Conservation (phyloP, 2,329 filamentous ascomycete species). For the Spiromastix sp. region DNA sequence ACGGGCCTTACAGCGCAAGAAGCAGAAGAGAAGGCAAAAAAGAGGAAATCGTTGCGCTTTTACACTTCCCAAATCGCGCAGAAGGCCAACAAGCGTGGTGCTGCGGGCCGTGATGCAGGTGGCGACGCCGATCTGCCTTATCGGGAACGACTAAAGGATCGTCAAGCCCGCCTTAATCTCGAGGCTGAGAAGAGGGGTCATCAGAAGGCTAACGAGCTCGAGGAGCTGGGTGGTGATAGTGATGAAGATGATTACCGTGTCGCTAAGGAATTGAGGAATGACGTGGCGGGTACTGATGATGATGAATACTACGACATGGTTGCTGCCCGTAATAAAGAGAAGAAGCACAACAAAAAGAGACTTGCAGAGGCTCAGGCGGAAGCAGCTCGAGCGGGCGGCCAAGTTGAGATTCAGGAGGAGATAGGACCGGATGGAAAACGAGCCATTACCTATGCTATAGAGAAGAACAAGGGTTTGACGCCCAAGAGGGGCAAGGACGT, state of each 20-base stretch:
- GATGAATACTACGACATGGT: slow-evolving; percentile 80
- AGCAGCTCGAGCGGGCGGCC: slow-evolving; percentile 46
- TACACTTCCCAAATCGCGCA: slow-evolving; percentile 97
- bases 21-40: slow-evolving; percentile 74
- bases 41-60: slow-evolving; percentile 89
- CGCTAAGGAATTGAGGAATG: slow-evolving; percentile 39
- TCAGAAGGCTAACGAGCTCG: slow-evolving; percentile 49
- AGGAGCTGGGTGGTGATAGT: slow-evolving; percentile 60
- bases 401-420: slow-evolving; percentile 55
- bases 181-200: slow-evolving; percentile 77
- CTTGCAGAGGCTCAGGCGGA: slow-evolving; percentile 46
- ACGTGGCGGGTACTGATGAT: slow-evolving; percentile 29
- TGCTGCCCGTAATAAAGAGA: slow-evolving; percentile 44
- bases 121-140: slow-evolving; percentile 58
- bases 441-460: slow-evolving; percentile 84
- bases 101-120: slow-evolving; percentile 54
- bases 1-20: slow-evolving; percentile 65
- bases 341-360: slow-evolving; percentile 67
- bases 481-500: slow-evolving; percentile 89
- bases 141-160: slow-evolving; percentile 76
- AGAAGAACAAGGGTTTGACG: slow-evolving; percentile 94
- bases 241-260: slow-evolving; percentile 53
- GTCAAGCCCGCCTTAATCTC: slow-evolving; percentile 75
- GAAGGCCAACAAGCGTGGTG: slow-evolving; percentile 70
- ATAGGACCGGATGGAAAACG: slow-evolving; percentile 78